These are phyloP conservation scores for Melastoma malabathricum DNA, from an alignment of 345 rosid genomes.

Conservation along the genomic window DNA sequence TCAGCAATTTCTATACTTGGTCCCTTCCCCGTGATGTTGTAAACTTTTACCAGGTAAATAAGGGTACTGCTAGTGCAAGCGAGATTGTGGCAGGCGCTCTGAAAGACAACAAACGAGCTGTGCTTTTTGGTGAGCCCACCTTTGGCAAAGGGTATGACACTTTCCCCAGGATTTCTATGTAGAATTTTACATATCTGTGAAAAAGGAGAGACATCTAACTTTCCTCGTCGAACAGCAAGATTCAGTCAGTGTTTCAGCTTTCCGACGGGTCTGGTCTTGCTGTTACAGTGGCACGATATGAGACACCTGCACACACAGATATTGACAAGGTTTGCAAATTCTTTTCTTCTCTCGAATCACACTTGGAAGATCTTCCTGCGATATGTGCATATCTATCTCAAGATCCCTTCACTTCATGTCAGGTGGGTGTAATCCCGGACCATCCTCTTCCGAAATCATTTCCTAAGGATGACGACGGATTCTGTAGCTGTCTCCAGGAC, in stretches of 20 bases:
- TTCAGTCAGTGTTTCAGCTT: constrained; percentile 88
- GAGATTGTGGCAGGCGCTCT: constrained; percentile 88
- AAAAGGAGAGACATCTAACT: neutral
- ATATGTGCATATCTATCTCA: neutral
- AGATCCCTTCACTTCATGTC: constrained; percentile 1
- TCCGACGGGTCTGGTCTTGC: constrained; percentile 95
- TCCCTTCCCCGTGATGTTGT: neutral
- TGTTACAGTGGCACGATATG: constrained; percentile 85
- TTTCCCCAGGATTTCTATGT: neutral
- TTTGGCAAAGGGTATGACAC: constrained; percentile 81
- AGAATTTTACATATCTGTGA: neutral
- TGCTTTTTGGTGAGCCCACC: constrained; percentile 77
- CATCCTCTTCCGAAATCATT: constrained; percentile 72
- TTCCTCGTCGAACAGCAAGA: constrained; percentile 48
- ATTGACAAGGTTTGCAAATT: constrained; percentile 55
- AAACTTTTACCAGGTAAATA: constrained; percentile 56
- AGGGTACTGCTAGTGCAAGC: constrained; percentile 98
- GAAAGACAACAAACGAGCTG: constrained; percentile 88
- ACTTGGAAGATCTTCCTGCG: neutral
- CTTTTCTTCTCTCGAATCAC: neutral
- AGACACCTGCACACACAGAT: constrained; percentile 85
- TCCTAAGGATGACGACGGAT: constrained; percentile 60
- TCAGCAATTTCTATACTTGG: neutral
- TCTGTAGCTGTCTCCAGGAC: constrained; percentile 74
- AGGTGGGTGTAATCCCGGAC: constrained; percentile 91